Conservation (phyloP, 805 yeast genomes). For the Suhomyces sp. region DNA sequence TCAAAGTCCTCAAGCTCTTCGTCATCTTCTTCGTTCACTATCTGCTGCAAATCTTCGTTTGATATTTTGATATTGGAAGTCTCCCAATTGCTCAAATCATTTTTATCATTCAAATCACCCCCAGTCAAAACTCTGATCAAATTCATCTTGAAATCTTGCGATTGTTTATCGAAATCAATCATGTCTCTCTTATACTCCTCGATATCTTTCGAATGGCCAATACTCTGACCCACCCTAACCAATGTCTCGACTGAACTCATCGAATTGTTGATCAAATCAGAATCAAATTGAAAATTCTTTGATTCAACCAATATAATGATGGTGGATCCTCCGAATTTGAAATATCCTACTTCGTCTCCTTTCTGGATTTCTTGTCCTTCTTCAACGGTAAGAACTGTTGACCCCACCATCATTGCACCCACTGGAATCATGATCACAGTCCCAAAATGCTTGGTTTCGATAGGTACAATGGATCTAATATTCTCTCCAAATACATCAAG, state of each 20-base stretch:
- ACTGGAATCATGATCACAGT: constrained; percentile 74
- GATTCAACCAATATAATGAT: constrained; percentile 64
- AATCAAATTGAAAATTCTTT: constrained; percentile 57
- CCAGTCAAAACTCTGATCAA: constrained; percentile 62
- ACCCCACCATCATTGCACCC: constrained; percentile 99
- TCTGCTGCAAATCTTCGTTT: constrained; percentile 20
- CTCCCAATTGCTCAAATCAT: constrained; percentile 40
- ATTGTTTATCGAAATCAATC: constrained; percentile 45
- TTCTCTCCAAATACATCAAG: constrained; percentile 94
- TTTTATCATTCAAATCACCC: constrained; percentile 39
- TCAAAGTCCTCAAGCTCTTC: constrained; percentile 13
- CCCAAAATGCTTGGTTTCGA: constrained; percentile 76
- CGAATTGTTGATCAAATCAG: constrained; percentile 72
- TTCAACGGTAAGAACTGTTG: constrained; percentile 68
- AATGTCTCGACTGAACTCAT: constrained; percentile 72
- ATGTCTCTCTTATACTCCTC: constrained; percentile 51
- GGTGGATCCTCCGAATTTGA: constrained; percentile 96
- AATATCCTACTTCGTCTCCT: constrained; percentile 88
- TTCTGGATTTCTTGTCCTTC: constrained; percentile 58
- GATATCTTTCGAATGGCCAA: constrained; percentile 66
- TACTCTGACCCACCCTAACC: constrained; percentile 86
- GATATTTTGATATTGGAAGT: constrained; percentile 27
- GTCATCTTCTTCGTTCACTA: constrained; percentile 14
- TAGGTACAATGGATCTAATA: constrained; percentile 73
- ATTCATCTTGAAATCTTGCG: constrained; percentile 46